Evolutionary conservation across 2,329 filamentous ascomycete genomes (phyloP), one percentile per base, ranked within the genome.

Genomic region (Colletotrichum truncatum): DNA sequence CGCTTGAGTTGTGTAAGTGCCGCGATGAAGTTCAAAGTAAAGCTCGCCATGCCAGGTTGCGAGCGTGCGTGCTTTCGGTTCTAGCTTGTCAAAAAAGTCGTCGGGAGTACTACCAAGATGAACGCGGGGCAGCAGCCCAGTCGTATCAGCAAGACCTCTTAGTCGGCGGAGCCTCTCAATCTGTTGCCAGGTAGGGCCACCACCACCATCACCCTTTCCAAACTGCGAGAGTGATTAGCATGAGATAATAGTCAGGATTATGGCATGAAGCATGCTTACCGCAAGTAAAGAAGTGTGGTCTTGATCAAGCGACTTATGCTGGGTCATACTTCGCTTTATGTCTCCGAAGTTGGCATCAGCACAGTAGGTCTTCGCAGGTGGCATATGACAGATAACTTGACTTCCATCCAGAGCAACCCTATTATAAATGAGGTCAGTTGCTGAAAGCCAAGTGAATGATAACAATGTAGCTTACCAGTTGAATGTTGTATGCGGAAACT

Each of bases 11-110:
- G 89, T 91, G 74, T 91, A 91, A 16, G 87, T 90, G 16, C 89
- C 89, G 41, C 89, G 86, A 71, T 91, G 89, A 7, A 91, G 80
- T 72, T 91, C 89, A 69, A 91, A 90, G 76, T 91, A 91, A 3
- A 91, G 80, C 75, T 91, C 89, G 25, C 89, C 89, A 71, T 90
- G 90, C 89, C 89, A 91, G 1, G 89, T 91, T 21, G 87, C 85
- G 41, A 90, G 85, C 18, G 89, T 79, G 0, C 84, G 87, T 12
- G 82, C 81, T 72, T 87, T 89, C 73, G 85, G 82, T 73, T 91
- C 87, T 2, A 91, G 76, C 16, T 79, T 80, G 56, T 83, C 85
- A 69, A 91, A 91, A 79, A 91, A 91, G 65, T 91, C 87, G 49
- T 91, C 89, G 5, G 90, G 88, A 0, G 87, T 89, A 14, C 83